These are phyloP conservation scores for Otatea glauca DNA, from an alignment of 176 grass and related monocot species.

Conservation along the genomic window DNA sequence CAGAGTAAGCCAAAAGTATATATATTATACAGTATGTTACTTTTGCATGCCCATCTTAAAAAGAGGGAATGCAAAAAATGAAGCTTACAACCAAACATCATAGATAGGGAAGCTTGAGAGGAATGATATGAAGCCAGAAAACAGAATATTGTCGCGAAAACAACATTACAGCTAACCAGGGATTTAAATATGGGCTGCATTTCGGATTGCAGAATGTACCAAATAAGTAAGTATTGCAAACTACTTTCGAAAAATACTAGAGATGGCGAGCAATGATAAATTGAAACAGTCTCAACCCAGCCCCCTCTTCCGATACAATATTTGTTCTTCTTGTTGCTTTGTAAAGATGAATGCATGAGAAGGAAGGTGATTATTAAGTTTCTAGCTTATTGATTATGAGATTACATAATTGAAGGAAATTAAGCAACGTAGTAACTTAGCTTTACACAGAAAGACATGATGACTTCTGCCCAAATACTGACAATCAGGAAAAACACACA, in stretches of 20 bases:
- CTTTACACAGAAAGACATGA: constrained; percentile 17
- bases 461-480: neutral
- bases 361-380: neutral
- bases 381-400: neutral
- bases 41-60: neutral
- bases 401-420: constrained; percentile 15
- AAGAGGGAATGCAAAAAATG: neutral
- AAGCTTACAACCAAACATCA: constrained; percentile 8
- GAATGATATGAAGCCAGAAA: constrained; percentile 21
- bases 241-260: neutral
- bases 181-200: constrained; percentile 7
- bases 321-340: neutral
- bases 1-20: constrained; percentile 17
- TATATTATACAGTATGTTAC: constrained; percentile 23
- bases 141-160: constrained; percentile 12
- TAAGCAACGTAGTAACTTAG: constrained; percentile 13
- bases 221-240: constrained; percentile 10
- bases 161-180: neutral
- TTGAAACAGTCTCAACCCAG: neutral
- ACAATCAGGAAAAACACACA: neutral
- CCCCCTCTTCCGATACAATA: neutral
- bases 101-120: neutral
- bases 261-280: neutral
- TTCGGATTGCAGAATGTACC: neutral
- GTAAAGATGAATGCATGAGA: constrained; percentile 16